Evolutionary conservation across 2,329 filamentous ascomycete genomes (phyloP).

Genomic region (Ceratocystis huliohia): DNA sequence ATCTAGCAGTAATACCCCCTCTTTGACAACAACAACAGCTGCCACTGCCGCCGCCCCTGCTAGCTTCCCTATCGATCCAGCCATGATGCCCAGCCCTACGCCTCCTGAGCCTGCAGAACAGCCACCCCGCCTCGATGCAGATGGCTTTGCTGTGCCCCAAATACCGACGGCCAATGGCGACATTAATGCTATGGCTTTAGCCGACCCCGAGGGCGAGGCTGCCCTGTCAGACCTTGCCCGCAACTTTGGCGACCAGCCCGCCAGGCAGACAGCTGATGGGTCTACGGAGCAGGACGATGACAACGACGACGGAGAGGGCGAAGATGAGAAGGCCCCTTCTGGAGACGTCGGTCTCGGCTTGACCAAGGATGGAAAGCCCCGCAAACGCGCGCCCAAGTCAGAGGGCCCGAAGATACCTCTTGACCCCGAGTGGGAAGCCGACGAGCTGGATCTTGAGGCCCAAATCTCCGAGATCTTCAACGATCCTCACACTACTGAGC

Average conservation of each 20-base stretch:
- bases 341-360: constrained; percentile 23
- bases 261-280: not conserved
- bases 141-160: constrained; percentile 55
- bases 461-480: constrained; percentile 60
- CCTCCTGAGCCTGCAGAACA: not conserved
- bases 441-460: constrained; percentile 52
- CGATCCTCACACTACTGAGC: constrained; percentile 44
- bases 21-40: not conserved
- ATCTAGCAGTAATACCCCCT: not conserved
- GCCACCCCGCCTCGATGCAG: constrained; percentile 39
- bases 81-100: not conserved
- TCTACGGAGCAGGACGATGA: constrained; percentile 22
- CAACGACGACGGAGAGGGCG: constrained; percentile 20
- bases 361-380: constrained; percentile 5
- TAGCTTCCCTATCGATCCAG: constrained; percentile 10
- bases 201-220: constrained; percentile 23
- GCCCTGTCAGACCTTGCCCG: constrained; percentile 33
- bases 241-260: constrained; percentile 33
- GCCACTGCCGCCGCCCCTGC: not conserved
- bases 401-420: constrained; percentile 40
- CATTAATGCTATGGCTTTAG: constrained; percentile 17
- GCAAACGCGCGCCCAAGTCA: not conserved
- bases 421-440: constrained; percentile 48
- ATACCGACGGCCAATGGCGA: constrained; percentile 27
- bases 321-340: constrained; percentile 7